Conservation (phyloP, 2,329 filamentous ascomycete species). For the Calonectria hawksworthii region DNA sequence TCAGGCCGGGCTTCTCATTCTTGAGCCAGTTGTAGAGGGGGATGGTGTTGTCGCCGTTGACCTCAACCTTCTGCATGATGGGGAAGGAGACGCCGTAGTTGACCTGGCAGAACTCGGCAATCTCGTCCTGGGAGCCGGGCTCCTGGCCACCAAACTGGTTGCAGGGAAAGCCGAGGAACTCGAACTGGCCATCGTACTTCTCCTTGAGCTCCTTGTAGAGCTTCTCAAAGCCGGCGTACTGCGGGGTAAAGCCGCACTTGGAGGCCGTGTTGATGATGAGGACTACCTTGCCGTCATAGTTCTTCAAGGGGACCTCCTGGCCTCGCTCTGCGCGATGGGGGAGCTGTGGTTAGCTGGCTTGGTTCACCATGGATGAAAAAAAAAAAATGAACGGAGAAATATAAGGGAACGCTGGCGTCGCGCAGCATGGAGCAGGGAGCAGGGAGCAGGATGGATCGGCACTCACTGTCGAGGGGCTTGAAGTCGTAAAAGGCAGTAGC, state of each 20-base stretch:
- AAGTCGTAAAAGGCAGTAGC: slow-evolving; percentile 81
- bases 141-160: slow-evolving; percentile 97
- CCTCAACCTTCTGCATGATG: slow-evolving; percentile 91
- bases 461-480: slow-evolving; percentile 83
- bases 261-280: slow-evolving; percentile 98
- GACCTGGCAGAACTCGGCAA: slow-evolving; percentile 87
- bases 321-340: slow-evolving; percentile 63
- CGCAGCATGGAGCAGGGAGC: background rate
- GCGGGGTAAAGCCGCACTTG: slow-evolving; percentile 98
- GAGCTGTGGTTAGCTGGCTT: slow-evolving; percentile 31
- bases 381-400: background rate
- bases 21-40: slow-evolving; percentile 86
- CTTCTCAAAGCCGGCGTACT: slow-evolving; percentile 91
- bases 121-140: slow-evolving; percentile 84
- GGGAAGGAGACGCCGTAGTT: slow-evolving; percentile 96
- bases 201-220: slow-evolving; percentile 85
- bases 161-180: slow-evolving; percentile 96
- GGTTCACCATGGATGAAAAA: background rate
- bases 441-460: slow-evolving; percentile 28
- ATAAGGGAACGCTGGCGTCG: slow-evolving; percentile 33
- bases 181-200: slow-evolving; percentile 81
- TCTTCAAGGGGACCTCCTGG: slow-evolving; percentile 75
- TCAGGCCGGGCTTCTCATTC: slow-evolving; percentile 80
- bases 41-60: slow-evolving; percentile 87
- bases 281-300: slow-evolving; percentile 92